phyloP scores from a whole-genome alignment of 163 green algal species.

The Smithsoniella earleae region DNA sequence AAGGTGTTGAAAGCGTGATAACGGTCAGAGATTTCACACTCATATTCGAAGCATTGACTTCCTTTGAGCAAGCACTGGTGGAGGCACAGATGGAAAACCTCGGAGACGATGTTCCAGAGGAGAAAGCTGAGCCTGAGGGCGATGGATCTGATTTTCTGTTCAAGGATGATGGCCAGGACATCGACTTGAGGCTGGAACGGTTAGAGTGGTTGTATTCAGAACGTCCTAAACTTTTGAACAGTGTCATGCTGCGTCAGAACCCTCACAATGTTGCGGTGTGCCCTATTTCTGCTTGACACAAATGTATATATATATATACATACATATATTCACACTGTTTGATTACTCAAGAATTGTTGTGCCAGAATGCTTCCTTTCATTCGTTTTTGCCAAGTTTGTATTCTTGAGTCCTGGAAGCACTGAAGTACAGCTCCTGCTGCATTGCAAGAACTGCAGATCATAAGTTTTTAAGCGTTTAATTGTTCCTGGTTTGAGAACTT shows the following conservation, averaged over 20 bases:
- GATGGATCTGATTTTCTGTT: conserved; percentile 69
- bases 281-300: no score
- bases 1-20: conserved; percentile 77
- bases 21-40: conserved; percentile 95
- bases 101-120: conserved; percentile 42
- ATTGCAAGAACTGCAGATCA: no score
- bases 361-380: no score
- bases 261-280: conserved; percentile 82
- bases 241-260: conserved; percentile 95
- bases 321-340: background rate
- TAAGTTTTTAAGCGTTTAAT: no score
- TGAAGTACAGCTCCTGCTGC: no score
- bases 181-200: conserved; percentile 84
- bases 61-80: conserved; percentile 94
- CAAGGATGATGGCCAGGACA: conserved; percentile 64
- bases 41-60: conserved; percentile 92
- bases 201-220: conserved; percentile 80
- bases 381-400: no score
- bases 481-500: no score
- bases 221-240: conserved; percentile 79
- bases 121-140: conserved; percentile 36
- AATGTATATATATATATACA: no score
- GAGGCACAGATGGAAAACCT: conserved; percentile 73
- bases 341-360: no score
- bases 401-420: no score